Conservation (phyloP, 225 moss, liverwort and hornwort species). For the Asterella californica region DNA sequence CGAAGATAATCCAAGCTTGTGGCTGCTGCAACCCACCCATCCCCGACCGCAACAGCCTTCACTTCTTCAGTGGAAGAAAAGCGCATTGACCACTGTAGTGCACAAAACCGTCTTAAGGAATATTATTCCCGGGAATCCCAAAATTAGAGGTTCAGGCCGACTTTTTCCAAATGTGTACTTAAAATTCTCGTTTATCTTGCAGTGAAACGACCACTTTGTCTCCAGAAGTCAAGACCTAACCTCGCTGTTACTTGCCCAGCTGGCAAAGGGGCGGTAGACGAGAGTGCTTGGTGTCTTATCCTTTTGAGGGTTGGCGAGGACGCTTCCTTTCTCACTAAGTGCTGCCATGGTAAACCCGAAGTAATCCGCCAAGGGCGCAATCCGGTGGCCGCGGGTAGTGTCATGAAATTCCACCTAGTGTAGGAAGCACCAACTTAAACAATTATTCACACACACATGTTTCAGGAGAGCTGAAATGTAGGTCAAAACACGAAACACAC, state of each 20-base stretch:
- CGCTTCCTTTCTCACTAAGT: slow-evolving; percentile 68
- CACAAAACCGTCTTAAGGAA: neutral
- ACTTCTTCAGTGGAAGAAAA: slow-evolving; percentile 81
- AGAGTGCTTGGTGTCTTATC: slow-evolving; percentile 84
- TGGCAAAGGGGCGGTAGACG: slow-evolving; percentile 78
- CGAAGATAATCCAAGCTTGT: slow-evolving; percentile 80
- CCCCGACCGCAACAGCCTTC: slow-evolving; percentile 76
- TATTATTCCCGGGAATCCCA: neutral
- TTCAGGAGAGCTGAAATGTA: neutral
- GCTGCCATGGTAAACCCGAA: slow-evolving; percentile 97
- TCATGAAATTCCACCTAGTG: slow-evolving; percentile 94
- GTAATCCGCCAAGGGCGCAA: slow-evolving; percentile 83
- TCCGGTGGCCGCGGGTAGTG: slow-evolving; percentile 68
- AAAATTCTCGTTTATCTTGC: neutral
- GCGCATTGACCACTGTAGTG: slow-evolving; percentile 87
- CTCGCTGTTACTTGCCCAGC: slow-evolving; percentile 94
- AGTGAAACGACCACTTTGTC: neutral
- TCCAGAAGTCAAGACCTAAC: slow-evolving; percentile 36
- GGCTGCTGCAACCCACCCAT: slow-evolving; percentile 79
- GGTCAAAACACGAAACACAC: neutral
- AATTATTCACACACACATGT: no score
- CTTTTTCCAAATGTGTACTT: neutral
- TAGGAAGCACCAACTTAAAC: neutral
- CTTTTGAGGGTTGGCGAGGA: slow-evolving; percentile 71
- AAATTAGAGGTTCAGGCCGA: neutral